Evolutionary conservation across 116 monocot species (phyloP), one percentile per base, ranked within the genome.

Genomic region (Dioscorea cayenensis): DNA sequence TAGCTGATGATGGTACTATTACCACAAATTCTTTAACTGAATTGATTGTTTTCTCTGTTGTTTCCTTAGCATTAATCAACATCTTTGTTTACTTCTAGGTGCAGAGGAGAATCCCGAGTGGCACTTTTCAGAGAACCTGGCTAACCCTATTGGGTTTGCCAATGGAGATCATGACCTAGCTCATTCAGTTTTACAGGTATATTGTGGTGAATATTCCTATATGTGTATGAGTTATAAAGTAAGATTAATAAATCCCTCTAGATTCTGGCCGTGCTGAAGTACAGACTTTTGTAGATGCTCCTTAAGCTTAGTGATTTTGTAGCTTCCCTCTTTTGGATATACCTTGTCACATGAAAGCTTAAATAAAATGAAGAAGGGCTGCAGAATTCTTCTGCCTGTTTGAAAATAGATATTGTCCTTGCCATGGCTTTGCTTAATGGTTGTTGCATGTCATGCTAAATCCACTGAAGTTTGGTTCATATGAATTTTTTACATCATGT

Each of bases 131-230:
- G 87, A 85, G 14, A 70, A 77, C 51, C 66, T 73, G 64, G 66
- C 76, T 19, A 85, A 85, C 58, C 89, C 89, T 2, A 91, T 95
- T 60, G 95, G 95, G 49, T 67, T 76, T 70, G 71, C 78, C 51
- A 92, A 95, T 87, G 95, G 85, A 36, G 38, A 70, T 69, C 76
- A 79, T 79, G 87, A 89, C 69, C 68, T 95, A 27, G 79, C 84
- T 73, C 76, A 67, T 70, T 66, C 86, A 37, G 75, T 95, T 51
- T 76, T 81, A 58, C 85, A 95, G 89, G 95, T 95, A 35, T 32
- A 0, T 65, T 11, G 23, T 62, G 55, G n/a, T 55, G 55, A n/a
- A 55, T 55, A n/a, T 55, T 55, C 55, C 13, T 19, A n/a, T 18
- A 16, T 55, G 19, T n/a, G 4, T 55, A 16, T 16, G 14, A 55